Percentiles rank a stretch among this genome's conserved stretches.
Evolutionary conservation across 2,329 filamentous ascomycete genomes (phyloP).

Genomic region (Colletotrichum eleusines): DNA sequence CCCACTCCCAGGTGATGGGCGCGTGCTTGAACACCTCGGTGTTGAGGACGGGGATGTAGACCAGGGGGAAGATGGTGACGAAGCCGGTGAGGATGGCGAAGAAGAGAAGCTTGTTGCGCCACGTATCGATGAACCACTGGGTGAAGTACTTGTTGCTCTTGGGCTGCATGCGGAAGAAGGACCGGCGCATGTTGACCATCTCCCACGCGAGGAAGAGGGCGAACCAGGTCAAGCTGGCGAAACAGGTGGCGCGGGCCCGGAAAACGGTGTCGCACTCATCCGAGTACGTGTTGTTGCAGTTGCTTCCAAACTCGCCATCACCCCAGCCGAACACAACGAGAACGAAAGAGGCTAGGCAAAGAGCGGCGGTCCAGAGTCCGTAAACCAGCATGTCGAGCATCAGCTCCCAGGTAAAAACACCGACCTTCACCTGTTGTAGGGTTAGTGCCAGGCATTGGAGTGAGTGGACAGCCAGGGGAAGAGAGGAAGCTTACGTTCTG

Average conservation of each 20-base stretch:
- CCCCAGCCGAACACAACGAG: conserved; percentile 65
- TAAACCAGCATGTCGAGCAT: conserved; percentile 76
- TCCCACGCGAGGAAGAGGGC: conserved; percentile 82
- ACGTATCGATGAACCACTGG: conserved; percentile 75
- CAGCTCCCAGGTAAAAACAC: conserved; percentile 75
- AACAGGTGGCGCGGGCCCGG: conserved; percentile 78
- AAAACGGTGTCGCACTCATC: conserved; percentile 70
- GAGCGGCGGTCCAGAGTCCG: conserved; percentile 74
- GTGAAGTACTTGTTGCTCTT: conserved; percentile 70
- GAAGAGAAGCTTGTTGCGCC: conserved; percentile 79
- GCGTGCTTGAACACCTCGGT: conserved; percentile 68
- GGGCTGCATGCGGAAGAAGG: conserved; percentile 80
- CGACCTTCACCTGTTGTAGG: conserved; percentile 53
- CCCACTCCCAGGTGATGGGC: conserved; percentile 72
- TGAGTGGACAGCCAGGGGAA: conserved; percentile 11
- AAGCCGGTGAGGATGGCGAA: conserved; percentile 65
- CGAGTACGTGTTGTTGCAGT: conserved; percentile 70
- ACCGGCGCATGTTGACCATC: conserved; percentile 76
- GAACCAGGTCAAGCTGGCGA: conserved; percentile 80
- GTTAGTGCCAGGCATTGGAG: not conserved
- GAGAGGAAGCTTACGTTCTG: conserved; percentile 63
- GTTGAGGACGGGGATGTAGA: conserved; percentile 71
- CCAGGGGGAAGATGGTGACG: conserved; percentile 60
- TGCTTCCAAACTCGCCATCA: conserved; percentile 64
- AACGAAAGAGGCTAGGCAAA: conserved; percentile 66